Evolutionary conservation across 75 land plant species (phyloP).

Genomic region (Cunninghamia lanceolata): DNA sequence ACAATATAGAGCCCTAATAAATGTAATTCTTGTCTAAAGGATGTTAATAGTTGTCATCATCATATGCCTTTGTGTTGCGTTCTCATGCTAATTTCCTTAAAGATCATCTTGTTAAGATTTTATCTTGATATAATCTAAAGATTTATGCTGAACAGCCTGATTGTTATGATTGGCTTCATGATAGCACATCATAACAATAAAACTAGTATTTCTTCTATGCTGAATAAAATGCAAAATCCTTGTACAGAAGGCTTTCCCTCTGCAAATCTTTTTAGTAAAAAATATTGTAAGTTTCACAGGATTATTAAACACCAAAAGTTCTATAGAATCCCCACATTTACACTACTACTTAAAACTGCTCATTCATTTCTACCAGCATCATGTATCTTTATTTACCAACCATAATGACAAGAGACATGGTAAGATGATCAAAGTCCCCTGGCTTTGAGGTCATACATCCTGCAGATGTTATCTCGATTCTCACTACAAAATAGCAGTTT

Average conservation of each 20-base stretch:
- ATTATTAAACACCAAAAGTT: not conserved
- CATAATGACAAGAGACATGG: not conserved
- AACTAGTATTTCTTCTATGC: not conserved
- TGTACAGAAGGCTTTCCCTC: not conserved
- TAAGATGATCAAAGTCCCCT: not conserved
- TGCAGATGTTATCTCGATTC: not conserved
- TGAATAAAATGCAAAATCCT: not conserved
- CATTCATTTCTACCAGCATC: not conserved
- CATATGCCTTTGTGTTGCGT: not conserved
- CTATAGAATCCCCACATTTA: not conserved
- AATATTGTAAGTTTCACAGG: not conserved
- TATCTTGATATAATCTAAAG: not conserved
- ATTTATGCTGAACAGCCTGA: not conserved
- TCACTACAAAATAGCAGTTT: not conserved
- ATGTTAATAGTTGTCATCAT: not conserved
- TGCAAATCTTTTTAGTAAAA: not conserved
- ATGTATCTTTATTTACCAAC: not conserved
- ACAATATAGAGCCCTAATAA: not conserved
- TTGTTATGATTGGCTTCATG: not conserved
- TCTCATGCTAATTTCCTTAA: not conserved
- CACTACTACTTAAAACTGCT: not conserved
- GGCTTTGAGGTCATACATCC: not conserved
- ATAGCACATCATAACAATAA: not conserved
- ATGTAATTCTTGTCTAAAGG: not conserved
- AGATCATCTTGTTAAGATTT: not conserved